phyloP scores from a whole-genome alignment of 352 stramenopile genomes.

The Phytophthora meadii region DNA sequence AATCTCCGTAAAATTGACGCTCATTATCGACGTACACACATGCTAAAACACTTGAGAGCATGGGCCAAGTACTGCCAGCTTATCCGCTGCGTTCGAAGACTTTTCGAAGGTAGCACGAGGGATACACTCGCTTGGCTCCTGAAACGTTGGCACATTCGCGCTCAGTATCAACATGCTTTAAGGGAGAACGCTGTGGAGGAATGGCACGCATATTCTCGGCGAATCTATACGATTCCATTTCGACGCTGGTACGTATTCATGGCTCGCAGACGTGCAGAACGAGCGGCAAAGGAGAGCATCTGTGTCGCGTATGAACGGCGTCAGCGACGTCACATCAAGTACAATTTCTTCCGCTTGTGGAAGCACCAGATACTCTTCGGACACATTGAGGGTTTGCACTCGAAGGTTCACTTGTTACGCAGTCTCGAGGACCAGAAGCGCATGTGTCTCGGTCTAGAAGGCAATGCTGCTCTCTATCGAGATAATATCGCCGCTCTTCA shows the following conservation, averaged over 20 bases:
- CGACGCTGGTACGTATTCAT: constrained; percentile 70
- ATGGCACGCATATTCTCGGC: constrained; percentile 67
- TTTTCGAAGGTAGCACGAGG: constrained; percentile 71
- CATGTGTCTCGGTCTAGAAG: constrained; percentile 69
- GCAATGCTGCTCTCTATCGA: constrained; percentile 63
- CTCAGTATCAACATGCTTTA: constrained; percentile 64
- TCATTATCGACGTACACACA: constrained; percentile 57
- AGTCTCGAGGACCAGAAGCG: constrained; percentile 84
- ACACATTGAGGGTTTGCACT: constrained; percentile 71
- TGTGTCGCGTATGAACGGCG: constrained; percentile 74
- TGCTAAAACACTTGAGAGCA: constrained; percentile 63
- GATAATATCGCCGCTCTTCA: constrained; percentile 69
- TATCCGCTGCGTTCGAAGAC: constrained; percentile 60
- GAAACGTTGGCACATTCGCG: constrained; percentile 56
- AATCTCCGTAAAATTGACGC: constrained; percentile 79
- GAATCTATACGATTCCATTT: constrained; percentile 80
- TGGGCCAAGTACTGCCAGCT: constrained; percentile 60
- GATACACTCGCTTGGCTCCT: constrained; percentile 49
- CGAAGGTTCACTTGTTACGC: constrained; percentile 63
- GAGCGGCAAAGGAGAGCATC: constrained; percentile 66
- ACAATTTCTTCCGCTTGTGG: constrained; percentile 84
- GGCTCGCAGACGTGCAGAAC: constrained; percentile 40
- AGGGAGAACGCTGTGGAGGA: constrained; percentile 57
- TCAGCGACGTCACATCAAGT: constrained; percentile 69
- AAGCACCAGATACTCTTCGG: constrained; percentile 83